Evolutionary conservation across 1,139 yeast species (phyloP), one percentile per base, ranked within the genome.

Genomic region (Sugiyamaella grinbergsii): DNA sequence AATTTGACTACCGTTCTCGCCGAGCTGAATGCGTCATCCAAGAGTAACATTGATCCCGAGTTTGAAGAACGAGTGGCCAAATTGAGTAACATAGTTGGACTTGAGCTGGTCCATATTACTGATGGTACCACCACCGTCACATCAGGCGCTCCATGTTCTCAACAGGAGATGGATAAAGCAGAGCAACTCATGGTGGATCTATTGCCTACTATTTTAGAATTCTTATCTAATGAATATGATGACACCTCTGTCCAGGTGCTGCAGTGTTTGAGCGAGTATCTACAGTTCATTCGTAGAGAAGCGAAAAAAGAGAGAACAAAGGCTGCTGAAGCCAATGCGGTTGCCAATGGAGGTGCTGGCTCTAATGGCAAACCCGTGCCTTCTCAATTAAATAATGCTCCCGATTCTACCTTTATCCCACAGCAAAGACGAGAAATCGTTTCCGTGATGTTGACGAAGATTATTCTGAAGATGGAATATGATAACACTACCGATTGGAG

Each of bases 221-320:
- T 85, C 57, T 76, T 93, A 62, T 74, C 80, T 36, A 86, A 87
- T 61, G 95, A 86, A 56, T 91, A 85, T 64, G 98, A 93, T 66
- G 97, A 94, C 57, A 85, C 93, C 10, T 81, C 95, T 1, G 77
- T 78, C 46, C 95, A 87, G 64, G 85, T 89, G 2, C 85, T 91
- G 63, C 85, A 94, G 5, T 86, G 89, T 61, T 73, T 93, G 47
- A 81, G 86, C 44, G 86, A 82, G 51, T 90, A 84, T 63, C 72
- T 93, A 54, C 72, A 86, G 13, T 76, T 83, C 45, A 71, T 90
- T 58, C 87, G 93, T 62, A 86, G 84, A 58, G 75, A 75, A 51
- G 60, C 66, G 26, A 65, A 65, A 49, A 61, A 61, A 29, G 62
- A 56, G 29, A 61, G 58, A 58, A 66, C 49, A 60, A 64, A 20